Conservation (phyloP, 345 rosid species). For the Aquilaria sinensis region DNA sequence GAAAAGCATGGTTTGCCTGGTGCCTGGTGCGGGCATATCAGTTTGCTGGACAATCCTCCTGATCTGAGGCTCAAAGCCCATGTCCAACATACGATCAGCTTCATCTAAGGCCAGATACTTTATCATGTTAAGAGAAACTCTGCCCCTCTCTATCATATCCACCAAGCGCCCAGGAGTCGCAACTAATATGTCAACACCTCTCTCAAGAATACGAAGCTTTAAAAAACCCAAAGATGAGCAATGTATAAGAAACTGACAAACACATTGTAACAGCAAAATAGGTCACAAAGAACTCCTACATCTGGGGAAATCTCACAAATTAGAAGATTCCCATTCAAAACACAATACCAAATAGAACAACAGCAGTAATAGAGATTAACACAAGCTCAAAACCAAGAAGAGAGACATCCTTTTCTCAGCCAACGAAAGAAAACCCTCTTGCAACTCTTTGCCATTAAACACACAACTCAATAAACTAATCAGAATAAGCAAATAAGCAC, state of each 20-base stretch:
- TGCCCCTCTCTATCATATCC: conserved; percentile 44
- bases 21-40: conserved; percentile 47
- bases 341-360: too few species aligned
- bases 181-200: conserved; percentile 48
- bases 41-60: conserved; percentile 42
- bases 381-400: too few species aligned
- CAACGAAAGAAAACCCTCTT: conserved; percentile 24
- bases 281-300: not conserved
- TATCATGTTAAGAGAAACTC: conserved; percentile 33
- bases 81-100: conserved; percentile 57
- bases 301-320: too few species aligned
- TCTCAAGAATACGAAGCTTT: conserved; percentile 37
- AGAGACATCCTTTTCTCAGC: conserved; percentile 39
- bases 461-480: not conserved
- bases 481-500: not conserved
- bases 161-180: conserved; percentile 56
- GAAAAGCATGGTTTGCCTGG: conserved; percentile 50
- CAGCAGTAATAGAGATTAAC: too few species aligned
- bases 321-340: too few species aligned
- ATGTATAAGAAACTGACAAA: not conserved
- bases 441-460: not conserved
- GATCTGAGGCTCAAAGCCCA: conserved; percentile 64
- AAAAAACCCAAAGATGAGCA: not conserved
- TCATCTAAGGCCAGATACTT: conserved; percentile 48
- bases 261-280: not conserved